Conservation (phyloP, 2,329 filamentous ascomycete species). For the Fonsecaea multimorphosa region DNA sequence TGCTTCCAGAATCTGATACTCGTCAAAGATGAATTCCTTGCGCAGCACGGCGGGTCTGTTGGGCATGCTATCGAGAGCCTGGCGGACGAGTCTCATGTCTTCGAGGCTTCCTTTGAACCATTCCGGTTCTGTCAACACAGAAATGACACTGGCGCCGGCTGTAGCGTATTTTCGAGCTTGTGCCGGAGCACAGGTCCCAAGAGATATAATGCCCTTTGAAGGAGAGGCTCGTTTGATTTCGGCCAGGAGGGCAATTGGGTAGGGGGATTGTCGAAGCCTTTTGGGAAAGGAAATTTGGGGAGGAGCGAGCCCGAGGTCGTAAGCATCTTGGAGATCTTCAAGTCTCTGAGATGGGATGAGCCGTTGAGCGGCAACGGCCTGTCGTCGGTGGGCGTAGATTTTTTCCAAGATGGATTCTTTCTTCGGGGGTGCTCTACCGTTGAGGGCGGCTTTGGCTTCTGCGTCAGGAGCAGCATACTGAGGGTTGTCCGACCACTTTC, state of each 20-base stretch:
- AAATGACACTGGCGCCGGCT: slow-evolving; percentile 94
- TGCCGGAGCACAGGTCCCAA: slow-evolving; percentile 83
- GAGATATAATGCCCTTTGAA: slow-evolving; percentile 91
- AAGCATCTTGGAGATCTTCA: slow-evolving; percentile 82
- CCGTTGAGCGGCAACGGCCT: slow-evolving; percentile 79
- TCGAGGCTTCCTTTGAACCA: slow-evolving; percentile 99
- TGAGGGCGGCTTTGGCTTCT: slow-evolving; percentile 39
- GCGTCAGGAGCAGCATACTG: slow-evolving; percentile 33
- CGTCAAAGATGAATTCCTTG: slow-evolving; percentile 97
- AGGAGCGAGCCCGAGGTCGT: slow-evolving; percentile 82
- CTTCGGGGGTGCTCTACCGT: slow-evolving; percentile 51
- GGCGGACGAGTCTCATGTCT: slow-evolving; percentile 83
- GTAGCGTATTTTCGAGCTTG: slow-evolving; percentile 92
- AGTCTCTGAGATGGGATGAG: slow-evolving; percentile 81
- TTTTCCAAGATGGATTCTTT: slow-evolving; percentile 86
- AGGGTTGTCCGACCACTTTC: slow-evolving; percentile 70
- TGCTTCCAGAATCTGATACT: slow-evolving; percentile 97
- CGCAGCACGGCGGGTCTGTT: slow-evolving; percentile 90
- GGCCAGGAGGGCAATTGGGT: slow-evolving; percentile 90
- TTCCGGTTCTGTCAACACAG: slow-evolving; percentile 95
- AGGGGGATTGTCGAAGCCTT: slow-evolving; percentile 79
- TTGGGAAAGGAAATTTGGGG: slow-evolving; percentile 80
- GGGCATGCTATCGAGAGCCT: slow-evolving; percentile 86
- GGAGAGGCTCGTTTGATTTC: slow-evolving; percentile 97
- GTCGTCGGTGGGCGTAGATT: slow-evolving; percentile 83